Evolutionary conservation across 805 yeast species (phyloP).

Genomic region (Zygosaccharomyces gambellarensis): DNA sequence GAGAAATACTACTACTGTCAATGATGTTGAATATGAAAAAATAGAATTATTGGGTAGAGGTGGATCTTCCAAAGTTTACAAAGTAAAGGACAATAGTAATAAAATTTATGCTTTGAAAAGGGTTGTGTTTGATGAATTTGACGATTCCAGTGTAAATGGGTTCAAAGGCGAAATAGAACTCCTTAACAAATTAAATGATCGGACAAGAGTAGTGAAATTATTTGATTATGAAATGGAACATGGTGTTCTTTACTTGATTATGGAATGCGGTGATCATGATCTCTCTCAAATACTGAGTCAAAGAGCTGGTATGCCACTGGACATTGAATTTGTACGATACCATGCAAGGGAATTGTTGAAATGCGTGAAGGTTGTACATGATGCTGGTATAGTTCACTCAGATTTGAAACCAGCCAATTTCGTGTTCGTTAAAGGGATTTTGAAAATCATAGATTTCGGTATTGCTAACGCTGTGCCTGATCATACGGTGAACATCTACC

Average conservation of each 20-base stretch:
- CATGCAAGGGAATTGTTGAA: conserved; percentile 72
- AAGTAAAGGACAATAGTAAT: conserved; percentile 55
- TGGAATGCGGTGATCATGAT: conserved; percentile 96
- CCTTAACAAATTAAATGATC: conserved; percentile 51
- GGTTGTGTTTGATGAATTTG: conserved; percentile 77
- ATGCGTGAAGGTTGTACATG: conserved; percentile 86
- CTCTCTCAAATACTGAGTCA: conserved; percentile 71
- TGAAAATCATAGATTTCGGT: conserved; percentile 93
- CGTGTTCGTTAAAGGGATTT: conserved; percentile 71
- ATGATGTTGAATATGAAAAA: conserved; percentile 63
- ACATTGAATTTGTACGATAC: conserved; percentile 70
- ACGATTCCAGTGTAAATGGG: conserved; percentile 64
- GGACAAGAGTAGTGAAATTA: conserved; percentile 72
- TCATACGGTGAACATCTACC: conserved; percentile 81
- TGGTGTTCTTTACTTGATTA: conserved; percentile 63
- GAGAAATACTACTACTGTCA: conserved; percentile 38
- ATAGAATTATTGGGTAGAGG: conserved; percentile 83
- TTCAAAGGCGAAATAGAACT: conserved; percentile 89
- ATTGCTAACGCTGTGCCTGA: conserved; percentile 93
- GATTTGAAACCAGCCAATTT: conserved; percentile 72
- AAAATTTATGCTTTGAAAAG: conserved; percentile 73
- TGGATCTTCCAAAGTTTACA: conserved; percentile 87
- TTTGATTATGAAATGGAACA: conserved; percentile 67
- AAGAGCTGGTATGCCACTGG: conserved; percentile 49
- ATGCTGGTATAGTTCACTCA: conserved; percentile 77